Base-by-base conservation (phyloP, 495 filamentous ascomycete genomes). In the Cudoniella acicularis region DNA sequence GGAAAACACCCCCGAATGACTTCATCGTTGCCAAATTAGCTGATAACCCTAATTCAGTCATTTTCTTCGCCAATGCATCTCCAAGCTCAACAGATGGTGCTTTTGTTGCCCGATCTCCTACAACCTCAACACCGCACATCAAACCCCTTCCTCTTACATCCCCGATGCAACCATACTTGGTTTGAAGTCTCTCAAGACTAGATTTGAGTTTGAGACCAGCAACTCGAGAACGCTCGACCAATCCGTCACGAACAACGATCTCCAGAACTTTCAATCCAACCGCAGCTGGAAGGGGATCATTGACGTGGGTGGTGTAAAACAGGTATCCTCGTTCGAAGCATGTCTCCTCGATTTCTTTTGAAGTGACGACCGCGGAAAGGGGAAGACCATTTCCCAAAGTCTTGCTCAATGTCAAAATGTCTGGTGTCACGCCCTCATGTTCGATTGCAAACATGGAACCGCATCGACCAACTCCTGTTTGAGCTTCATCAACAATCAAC, bases 381-480 rank as follows among this genome's bases (percentile, higher is more conserved):
- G 85, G 78, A 1, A 79, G 75, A 1, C 77, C 86, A 36, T 81
- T 85, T 1, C 85, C 86, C 0, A 91, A 75, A 0, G 81, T 83
- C 65, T 90, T 90, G 3, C 80, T 85, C 13, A 88, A 76, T 0
- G 82, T 80, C 64, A 84, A 76, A 17, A 90, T 82, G 67, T 90
- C 87, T 0, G 84, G 85, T 0, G 78, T 73, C 8, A 84, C 69
- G 42, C 61, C 75, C 65, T 89, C 86, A 48, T 85, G 78, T 54
- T 88, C 75, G 79, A 85, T 88, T 0, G 82, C 85, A 50, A 87
- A 83, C 9, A 87, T 67, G 0, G 79, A 83, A 0, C 87, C 87
- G n/a, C 76, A 80, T 10, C 85, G 76, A 0, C 87, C 87, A 77
- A 88, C 86, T 0, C 87, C 89, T 62, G 85, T 84, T 86, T 92